Conservation (phyloP, 768 basidiomycete genomes). For the Boletus rufocinnamomeus region DNA sequence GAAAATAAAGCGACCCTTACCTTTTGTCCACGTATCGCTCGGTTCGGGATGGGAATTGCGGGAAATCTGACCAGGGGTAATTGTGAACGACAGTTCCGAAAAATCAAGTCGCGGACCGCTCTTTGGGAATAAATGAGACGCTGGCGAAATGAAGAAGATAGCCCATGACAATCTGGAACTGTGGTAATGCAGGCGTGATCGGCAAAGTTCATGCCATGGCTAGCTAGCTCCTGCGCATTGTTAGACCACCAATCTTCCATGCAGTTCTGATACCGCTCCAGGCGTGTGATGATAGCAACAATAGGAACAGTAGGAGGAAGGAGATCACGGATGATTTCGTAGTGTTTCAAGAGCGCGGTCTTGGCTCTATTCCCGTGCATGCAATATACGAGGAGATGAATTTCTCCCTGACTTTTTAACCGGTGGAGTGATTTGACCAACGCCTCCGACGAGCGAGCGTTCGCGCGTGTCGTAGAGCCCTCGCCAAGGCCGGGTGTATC, state of each 20-base stretch:
- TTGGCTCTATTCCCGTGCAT: constrained; percentile 23
- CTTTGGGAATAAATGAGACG: constrained; percentile 16
- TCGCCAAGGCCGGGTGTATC: constrained; percentile 23
- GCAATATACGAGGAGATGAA: constrained; percentile 26
- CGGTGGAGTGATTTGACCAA: constrained; percentile 13
- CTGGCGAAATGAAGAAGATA: constrained; percentile 10
- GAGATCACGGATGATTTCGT: constrained; percentile 12
- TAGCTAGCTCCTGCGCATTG: constrained; percentile 11
- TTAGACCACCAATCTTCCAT: constrained; percentile 32
- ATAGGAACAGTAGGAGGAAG: constrained; percentile 16
- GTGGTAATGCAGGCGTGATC: constrained; percentile 28
- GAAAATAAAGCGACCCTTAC: constrained; percentile 1
- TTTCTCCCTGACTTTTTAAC: constrained; percentile 5
- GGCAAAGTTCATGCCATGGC: constrained; percentile 18
- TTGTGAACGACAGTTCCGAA: constrained; percentile 7
- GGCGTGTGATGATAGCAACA: constrained; percentile 21
- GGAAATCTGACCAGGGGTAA: constrained; percentile 14
- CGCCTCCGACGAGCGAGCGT: constrained; percentile 7
- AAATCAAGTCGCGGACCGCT: constrained; percentile 15
- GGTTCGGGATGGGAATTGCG: neutral
- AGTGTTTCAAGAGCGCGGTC: constrained; percentile 20
- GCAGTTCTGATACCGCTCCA: constrained; percentile 22
- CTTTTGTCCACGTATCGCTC: neutral
- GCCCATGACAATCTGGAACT: constrained; percentile 3
- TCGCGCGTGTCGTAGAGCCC: constrained; percentile 10